Percentiles rank a stretch among this genome's conserved stretches.
Evolutionary conservation across 1,284 basidiomycete species (phyloP).

Genomic region (Moesziomyces sp.): DNA sequence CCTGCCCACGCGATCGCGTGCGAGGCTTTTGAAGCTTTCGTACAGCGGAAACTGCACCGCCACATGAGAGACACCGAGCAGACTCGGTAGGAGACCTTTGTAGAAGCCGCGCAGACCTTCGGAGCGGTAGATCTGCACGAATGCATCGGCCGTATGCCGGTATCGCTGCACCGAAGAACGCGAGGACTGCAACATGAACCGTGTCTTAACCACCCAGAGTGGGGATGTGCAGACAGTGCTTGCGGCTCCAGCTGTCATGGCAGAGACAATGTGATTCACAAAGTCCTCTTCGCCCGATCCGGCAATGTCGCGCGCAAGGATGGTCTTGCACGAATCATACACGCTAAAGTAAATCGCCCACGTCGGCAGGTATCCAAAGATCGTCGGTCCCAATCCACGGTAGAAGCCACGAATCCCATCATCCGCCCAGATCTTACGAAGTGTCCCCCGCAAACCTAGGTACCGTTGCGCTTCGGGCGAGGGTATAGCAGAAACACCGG

Average conservation of each 20-base stretch:
- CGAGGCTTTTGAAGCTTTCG: constrained; percentile 58
- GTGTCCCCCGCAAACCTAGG: constrained; percentile 22
- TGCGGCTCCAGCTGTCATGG: constrained; percentile 63
- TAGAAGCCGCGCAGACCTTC: constrained; percentile 65
- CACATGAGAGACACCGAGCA: constrained; percentile 65
- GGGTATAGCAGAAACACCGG: constrained; percentile 6
- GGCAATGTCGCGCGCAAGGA: constrained; percentile 10
- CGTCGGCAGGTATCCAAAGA: constrained; percentile 66
- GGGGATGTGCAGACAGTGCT: constrained; percentile 64
- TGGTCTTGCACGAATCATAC: constrained; percentile 58
- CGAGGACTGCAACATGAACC: constrained; percentile 58
- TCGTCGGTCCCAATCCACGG: constrained; percentile 63
- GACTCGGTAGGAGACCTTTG: constrained; percentile 58
- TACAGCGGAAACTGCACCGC: constrained; percentile 67
- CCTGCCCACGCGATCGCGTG: constrained; percentile 6
- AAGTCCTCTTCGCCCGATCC: constrained; percentile 44
- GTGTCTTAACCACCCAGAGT: constrained; percentile 66
- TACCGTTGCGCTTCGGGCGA: constrained; percentile 11
- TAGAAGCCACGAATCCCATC: constrained; percentile 66
- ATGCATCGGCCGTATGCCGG: constrained; percentile 62
- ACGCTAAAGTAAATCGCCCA: constrained; percentile 68
- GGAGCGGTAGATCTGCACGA: constrained; percentile 54
- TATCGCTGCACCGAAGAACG: constrained; percentile 37
- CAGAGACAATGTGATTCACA: constrained; percentile 60
- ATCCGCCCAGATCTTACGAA: constrained; percentile 56